Conservation (phyloP, 2,329 filamentous ascomycete genomes). For the Westerdykella sp. region DNA sequence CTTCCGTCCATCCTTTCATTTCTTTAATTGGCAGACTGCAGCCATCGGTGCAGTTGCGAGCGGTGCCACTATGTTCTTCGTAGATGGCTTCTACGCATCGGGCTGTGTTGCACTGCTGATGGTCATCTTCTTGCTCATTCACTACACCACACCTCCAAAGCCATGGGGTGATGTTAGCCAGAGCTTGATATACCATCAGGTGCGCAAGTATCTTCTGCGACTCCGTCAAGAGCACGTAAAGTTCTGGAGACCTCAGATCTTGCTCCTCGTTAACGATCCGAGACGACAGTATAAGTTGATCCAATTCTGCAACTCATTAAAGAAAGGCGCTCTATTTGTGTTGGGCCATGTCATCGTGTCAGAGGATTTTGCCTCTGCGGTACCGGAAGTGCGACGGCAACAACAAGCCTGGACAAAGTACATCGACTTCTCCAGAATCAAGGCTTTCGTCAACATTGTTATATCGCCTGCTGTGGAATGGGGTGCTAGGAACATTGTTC, state of each 20-base stretch:
- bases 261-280: conserved; percentile 76
- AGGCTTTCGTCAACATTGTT: conserved; percentile 81
- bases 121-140: conserved; percentile 75
- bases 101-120: conserved; percentile 68
- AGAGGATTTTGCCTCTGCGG: conserved; percentile 69
- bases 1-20: conserved; percentile 81
- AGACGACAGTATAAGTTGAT: conserved; percentile 77
- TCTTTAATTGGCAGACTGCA: conserved; percentile 82
- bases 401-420: conserved; percentile 80
- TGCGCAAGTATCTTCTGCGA: conserved; percentile 79
- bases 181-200: conserved; percentile 81
- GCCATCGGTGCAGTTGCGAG: conserved; percentile 68
- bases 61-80: conserved; percentile 81
- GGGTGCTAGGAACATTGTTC: conserved; percentile 75
- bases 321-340: conserved; percentile 80
- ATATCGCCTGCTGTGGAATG: conserved; percentile 78
- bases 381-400: conserved; percentile 74
- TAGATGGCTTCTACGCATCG: conserved; percentile 73
- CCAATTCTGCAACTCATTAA: conserved; percentile 85
- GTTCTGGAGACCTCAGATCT: conserved; percentile 85
- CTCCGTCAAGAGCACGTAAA: conserved; percentile 84
- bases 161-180: conserved; percentile 88
- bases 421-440: conserved; percentile 79
- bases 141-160: conserved; percentile 79
- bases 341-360: conserved; percentile 84